Evolutionary conservation across 345 rosid species (phyloP).

Genomic region (Gossypium turneri): DNA sequence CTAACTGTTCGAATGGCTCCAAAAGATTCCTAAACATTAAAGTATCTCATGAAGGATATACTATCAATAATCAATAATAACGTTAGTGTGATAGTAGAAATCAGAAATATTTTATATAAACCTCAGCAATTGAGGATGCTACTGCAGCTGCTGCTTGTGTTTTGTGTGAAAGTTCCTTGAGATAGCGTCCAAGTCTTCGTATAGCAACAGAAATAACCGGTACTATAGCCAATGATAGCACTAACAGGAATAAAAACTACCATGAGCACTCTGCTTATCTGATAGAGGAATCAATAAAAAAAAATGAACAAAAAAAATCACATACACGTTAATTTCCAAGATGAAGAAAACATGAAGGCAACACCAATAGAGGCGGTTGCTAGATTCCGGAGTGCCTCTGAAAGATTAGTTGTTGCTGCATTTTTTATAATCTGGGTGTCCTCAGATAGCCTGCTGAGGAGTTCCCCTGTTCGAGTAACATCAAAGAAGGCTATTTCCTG

Average conservation of each 20-base stretch:
- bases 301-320: not conserved
- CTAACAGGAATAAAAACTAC: slow-evolving; percentile 30
- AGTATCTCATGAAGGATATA: not conserved
- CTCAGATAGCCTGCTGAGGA: slow-evolving; percentile 60
- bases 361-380: slow-evolving; percentile 54
- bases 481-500: slow-evolving; percentile 66
- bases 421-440: slow-evolving; percentile 67
- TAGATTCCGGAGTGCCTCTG: slow-evolving; percentile 57
- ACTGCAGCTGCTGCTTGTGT: slow-evolving; percentile 98
- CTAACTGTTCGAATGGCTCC: slow-evolving; percentile 94
- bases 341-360: slow-evolving; percentile 61
- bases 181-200: slow-evolving; percentile 64
- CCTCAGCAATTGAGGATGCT: slow-evolving; percentile 97
- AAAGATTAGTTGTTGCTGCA: slow-evolving; percentile 68
- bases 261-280: slow-evolving; percentile 7
- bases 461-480: slow-evolving; percentile 65
- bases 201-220: slow-evolving; percentile 76
- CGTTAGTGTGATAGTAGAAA: not conserved
- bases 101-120: slow-evolving; percentile 18
- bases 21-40: slow-evolving; percentile 72
- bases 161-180: slow-evolving; percentile 84
- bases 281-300: not conserved
- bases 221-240: slow-evolving; percentile 80
- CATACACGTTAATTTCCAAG: slow-evolving; percentile 65
- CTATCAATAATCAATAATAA: not conserved